A percentile compares a stretch with the other conserved stretches of the same genome.
Conservation (phyloP, 106 monocot genomes). For the Amphibolis antarctica region DNA sequence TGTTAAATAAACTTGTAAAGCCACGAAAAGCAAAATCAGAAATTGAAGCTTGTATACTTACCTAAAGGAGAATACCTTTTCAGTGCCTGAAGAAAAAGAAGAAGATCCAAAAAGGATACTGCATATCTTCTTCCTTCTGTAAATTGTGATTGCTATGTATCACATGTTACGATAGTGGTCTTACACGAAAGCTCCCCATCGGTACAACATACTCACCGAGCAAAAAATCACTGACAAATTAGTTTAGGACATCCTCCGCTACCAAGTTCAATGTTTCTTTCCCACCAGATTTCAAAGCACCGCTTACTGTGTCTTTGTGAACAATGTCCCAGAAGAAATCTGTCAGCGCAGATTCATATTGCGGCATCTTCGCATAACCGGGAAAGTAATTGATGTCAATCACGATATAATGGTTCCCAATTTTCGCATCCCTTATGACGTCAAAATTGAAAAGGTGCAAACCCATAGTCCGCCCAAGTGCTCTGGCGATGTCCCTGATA, state of each 20-base stretch:
- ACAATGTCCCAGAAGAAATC: conserved; percentile 45
- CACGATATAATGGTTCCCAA: conserved; percentile 48
- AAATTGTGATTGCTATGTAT: too few relatives aligned
- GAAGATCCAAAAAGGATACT: too few relatives aligned
- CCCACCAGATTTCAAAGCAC: background rate
- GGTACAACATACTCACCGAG: background rate
- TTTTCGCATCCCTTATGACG: conserved; percentile 40
- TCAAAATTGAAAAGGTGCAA: conserved; percentile 58
- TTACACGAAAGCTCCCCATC: background rate
- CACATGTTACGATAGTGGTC: too few relatives aligned
- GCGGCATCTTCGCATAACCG: conserved; percentile 68
- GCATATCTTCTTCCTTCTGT: too few relatives aligned
- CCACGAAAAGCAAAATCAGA: too few relatives aligned
- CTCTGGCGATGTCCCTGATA: conserved; percentile 37
- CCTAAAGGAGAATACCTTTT: too few relatives aligned
- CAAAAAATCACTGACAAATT: background rate
- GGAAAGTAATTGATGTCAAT: conserved; percentile 74
- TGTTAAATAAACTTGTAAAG: too few relatives aligned
- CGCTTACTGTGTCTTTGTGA: background rate
- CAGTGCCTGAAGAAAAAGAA: too few relatives aligned
- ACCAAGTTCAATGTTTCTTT: background rate
- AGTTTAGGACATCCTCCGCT: background rate
- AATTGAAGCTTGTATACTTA: too few relatives aligned
- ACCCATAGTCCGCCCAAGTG: conserved; percentile 25
- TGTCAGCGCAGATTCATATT: conserved; percentile 34